Base-by-base conservation (phyloP, 1,284 basidiomycete genomes). In the Ceratobasidium sp. region DNA sequence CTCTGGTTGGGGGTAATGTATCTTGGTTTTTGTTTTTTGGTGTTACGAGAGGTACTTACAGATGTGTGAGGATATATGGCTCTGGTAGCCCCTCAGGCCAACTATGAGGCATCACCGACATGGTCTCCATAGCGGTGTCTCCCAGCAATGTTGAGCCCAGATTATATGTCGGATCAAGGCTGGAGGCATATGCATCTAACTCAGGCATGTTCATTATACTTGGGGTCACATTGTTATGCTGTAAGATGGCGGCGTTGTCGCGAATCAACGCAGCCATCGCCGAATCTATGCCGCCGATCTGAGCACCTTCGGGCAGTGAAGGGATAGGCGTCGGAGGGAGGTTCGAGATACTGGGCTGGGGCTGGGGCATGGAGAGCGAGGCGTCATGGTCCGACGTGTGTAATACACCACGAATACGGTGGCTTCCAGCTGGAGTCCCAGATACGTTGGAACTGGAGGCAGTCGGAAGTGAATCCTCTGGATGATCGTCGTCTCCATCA, bases 1-100 rank as follows among this genome's bases (percentile, higher is more conserved):
- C 66, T 57, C 66, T 69, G 44, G 17, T 5, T 22, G 22, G 59
- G 17, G 22, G 53, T n/a, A n/a, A n/a, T n/a, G n/a, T n/a, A n/a
- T n/a, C n/a, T n/a, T 48, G 22, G 9, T 2, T n/a, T 60, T 4
- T 33, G 48, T n/a, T 45, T 5, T 41, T 41, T 41, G 44, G 29
- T 69, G 50, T 36, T 11, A 45, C 29, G 22, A 24, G 44, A n/a
- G 7, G 36, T 4, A 11, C 67, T 59, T 60, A 71, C 67, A 71
- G 67, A 45, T 71, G 67, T 31, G 56, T 71, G 17, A 71, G 44
- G 24, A 56, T 60, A 31, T 71, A 71, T 31, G 67, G 67, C 17
- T 71, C 67, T 33, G 67, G 67, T 4, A 71, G 24, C 36, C 59
- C 67, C 27, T 71, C 67, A 15, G 67, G 67, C 67, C 67, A 71